Evolutionary conservation across 2,329 filamentous ascomycete species (phyloP), one percentile per base, ranked within the genome.

Genomic region (Penicillium expansum): DNA sequence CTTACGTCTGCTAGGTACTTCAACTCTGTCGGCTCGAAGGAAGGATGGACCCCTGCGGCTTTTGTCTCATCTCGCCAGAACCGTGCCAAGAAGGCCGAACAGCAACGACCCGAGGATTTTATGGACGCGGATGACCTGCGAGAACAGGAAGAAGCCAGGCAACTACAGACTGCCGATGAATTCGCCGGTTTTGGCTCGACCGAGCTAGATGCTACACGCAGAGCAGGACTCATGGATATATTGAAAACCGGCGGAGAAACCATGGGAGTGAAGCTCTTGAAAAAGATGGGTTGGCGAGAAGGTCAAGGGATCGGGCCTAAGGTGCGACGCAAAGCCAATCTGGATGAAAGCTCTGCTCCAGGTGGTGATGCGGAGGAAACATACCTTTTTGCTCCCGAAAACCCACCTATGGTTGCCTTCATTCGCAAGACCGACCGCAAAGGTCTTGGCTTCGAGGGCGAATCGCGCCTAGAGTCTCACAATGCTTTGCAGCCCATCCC

Each of bases 121-220:
- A 99, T 99, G 94, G 94, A 99, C 68, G 93, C 96, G 41, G 94
- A 99, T 72, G 94, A 99, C 74, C 79, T 96, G 33, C 90, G 89
- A 7, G 92, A 96, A 71, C 89, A 88, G 0, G 91, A 89, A 56
- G 92, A 96, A 74, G 82, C 88, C 2, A 85, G 87, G 67, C 83
- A 83, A 59, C 76, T 97, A 33, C 84, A 93, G 66, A 95, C 90
- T 0, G 81, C 85, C 0, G 81, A 86, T 52, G 83, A 82, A 0
- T 97, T 94, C 72, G 83, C 89, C 0, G 90, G 89, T 0, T 79
- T 97, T 30, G 92, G 92, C 2, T 82, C 83, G 30, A 87, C 86
- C 0, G 80, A 81, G 32, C 77, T 84, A 33, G 83, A 87, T 66
- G 67, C 77, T 2, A 69, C 68, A 14, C 79, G 79, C 29, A 74